Conservation (phyloP, 495 filamentous ascomycete genomes). For the Pyronema domesticum region DNA sequence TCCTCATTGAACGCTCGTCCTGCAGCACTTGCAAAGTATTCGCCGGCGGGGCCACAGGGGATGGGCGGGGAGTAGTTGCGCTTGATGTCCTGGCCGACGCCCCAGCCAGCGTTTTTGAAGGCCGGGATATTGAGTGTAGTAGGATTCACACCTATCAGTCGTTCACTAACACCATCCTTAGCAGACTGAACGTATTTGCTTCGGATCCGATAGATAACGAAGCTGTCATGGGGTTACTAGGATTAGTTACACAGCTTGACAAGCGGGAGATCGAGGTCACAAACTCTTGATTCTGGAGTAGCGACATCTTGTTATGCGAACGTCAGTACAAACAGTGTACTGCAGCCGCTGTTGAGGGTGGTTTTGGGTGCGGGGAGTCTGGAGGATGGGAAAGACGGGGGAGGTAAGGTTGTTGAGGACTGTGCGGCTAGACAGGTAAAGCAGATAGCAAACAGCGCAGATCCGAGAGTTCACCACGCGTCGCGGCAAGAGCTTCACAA, state of each 20-base stretch:
- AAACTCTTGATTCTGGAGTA: slow-evolving; percentile 94
- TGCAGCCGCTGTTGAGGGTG: too few relatives aligned
- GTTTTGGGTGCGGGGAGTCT: too few relatives aligned
- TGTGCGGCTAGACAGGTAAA: too few relatives aligned
- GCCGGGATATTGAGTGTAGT: slow-evolving; percentile 81
- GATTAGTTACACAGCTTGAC: background rate
- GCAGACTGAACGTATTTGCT: slow-evolving; percentile 78
- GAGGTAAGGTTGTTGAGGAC: too few relatives aligned
- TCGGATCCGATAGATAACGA: slow-evolving; percentile 84
- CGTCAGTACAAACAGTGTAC: too few relatives aligned
- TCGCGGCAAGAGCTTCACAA: too few relatives aligned
- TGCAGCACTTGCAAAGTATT: slow-evolving; percentile 66
- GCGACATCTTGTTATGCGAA: slow-evolving; percentile 44
- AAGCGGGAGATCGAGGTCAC: background rate
- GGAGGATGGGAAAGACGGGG: too few relatives aligned
- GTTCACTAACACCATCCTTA: slow-evolving; percentile 89
- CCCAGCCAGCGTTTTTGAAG: slow-evolving; percentile 91
- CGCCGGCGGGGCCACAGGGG: slow-evolving; percentile 69
- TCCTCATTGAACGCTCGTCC: slow-evolving; percentile 57
- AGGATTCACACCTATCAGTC: slow-evolving; percentile 82
- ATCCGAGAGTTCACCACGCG: too few relatives aligned
- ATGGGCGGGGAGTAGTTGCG: slow-evolving; percentile 93
- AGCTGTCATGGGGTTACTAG: slow-evolving; percentile 34
- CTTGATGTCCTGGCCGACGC: slow-evolving; percentile 59
- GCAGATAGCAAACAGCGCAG: too few relatives aligned